These are phyloP conservation scores for Skeletonema menzelii DNA, from an alignment of 108 stramenopile species.

Conservation along the genomic window DNA sequence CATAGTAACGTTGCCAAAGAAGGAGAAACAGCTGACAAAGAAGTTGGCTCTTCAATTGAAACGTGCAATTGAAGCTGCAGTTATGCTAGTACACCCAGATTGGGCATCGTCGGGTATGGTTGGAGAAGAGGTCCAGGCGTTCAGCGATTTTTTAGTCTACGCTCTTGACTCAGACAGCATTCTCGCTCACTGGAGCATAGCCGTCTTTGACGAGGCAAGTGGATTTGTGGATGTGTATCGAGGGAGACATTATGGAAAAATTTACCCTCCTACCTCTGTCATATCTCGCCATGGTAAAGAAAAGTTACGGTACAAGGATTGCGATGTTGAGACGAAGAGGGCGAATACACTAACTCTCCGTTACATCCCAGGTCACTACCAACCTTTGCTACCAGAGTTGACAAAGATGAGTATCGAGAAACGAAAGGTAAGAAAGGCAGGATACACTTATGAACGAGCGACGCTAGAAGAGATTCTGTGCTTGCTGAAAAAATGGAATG, in stretches of 20 bases:
- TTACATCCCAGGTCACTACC: constrained; percentile 46
- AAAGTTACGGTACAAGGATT: constrained; percentile 32
- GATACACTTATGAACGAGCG: constrained; percentile 14
- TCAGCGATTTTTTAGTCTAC: constrained; percentile 50
- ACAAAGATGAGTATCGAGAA: constrained; percentile 18
- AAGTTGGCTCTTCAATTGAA: constrained; percentile 45
- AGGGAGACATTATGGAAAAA: constrained; percentile 45
- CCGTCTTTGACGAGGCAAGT: constrained; percentile 44
- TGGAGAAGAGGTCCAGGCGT: constrained; percentile 51
- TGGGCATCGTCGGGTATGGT: constrained; percentile 44
- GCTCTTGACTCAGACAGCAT: constrained; percentile 41
- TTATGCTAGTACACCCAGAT: constrained; percentile 45
- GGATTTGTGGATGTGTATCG: constrained; percentile 51
- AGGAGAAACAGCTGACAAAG: constrained; percentile 20
- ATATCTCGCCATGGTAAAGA: background rate
- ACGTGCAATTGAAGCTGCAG: constrained; percentile 47
- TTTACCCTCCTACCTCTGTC: constrained; percentile 32
- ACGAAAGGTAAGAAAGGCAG: constrained; percentile 1
- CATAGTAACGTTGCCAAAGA: constrained; percentile 10
- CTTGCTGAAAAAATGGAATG: constrained; percentile 30
- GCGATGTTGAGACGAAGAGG: constrained; percentile 24
- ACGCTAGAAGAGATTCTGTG: constrained; percentile 33
- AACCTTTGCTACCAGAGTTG: constrained; percentile 42
- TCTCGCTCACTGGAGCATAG: constrained; percentile 44
- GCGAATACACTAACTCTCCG: constrained; percentile 40